A percentile compares a stretch with the other conserved stretches of the same genome.
Evolutionary conservation across 192 early-diverging fungal species (phyloP).

Genomic region (Geranomyces michiganensis): DNA sequence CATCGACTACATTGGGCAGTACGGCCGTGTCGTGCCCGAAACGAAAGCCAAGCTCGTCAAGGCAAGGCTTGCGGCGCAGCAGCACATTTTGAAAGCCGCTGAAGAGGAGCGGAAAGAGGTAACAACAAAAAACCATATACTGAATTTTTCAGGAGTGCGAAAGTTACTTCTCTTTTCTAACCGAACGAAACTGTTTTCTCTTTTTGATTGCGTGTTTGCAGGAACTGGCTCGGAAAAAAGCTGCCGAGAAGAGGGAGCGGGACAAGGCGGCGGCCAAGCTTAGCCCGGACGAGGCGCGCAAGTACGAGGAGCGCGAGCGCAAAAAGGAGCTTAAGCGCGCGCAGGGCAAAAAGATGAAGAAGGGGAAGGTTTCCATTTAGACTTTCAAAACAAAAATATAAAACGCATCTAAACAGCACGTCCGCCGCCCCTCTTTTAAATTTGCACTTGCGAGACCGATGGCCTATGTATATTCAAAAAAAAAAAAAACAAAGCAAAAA

Average conservation of each 20-base stretch:
- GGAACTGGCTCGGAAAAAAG: constrained; percentile 68
- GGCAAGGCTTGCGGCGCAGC: constrained; percentile 65
- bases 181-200: neutral
- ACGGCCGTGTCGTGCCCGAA: constrained; percentile 37
- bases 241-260: constrained; percentile 67
- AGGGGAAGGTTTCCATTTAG: constrained; percentile 45
- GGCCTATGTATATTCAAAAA: too few relatives aligned
- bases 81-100: constrained; percentile 61
- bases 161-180: neutral
- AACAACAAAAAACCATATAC: neutral
- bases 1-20: constrained; percentile 50
- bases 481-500: too few relatives aligned
- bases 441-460: too few relatives aligned
- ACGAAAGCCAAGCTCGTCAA: constrained; percentile 61
- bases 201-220: neutral
- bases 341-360: constrained; percentile 61
- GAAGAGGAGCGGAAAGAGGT: constrained; percentile 71
- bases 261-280: constrained; percentile 68
- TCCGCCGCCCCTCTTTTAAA: too few relatives aligned
- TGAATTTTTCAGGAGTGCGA: neutral
- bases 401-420: too few relatives aligned
- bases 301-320: constrained; percentile 81
- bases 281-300: constrained; percentile 79
- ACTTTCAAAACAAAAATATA: too few relatives aligned
- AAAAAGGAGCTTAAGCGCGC: constrained; percentile 72